phyloP scores from a whole-genome alignment of 2,329 filamentous ascomycete genomes.

The Sporothrix brasiliensis region DNA sequence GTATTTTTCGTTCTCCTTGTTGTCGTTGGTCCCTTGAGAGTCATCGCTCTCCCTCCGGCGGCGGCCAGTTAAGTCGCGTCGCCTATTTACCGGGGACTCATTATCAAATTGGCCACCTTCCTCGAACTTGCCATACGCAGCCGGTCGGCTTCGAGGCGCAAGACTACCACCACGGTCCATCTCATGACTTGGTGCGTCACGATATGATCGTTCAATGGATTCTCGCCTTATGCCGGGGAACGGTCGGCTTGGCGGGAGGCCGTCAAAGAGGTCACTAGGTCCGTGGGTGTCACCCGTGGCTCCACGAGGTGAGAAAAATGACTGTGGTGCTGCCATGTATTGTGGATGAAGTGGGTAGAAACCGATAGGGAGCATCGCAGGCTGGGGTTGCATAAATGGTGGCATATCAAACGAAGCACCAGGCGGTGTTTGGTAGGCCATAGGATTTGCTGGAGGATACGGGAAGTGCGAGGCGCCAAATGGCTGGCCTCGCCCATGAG shows the following conservation, averaged over 20 bases:
- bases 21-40: constrained; percentile 3
- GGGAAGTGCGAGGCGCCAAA: constrained; percentile 25
- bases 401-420: constrained; percentile 25
- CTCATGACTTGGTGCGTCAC: neutral
- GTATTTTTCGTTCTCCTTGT: constrained; percentile 9
- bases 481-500: constrained; percentile 17
- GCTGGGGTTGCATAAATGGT: constrained; percentile 20
- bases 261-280: constrained; percentile 9
- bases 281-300: neutral
- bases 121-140: neutral
- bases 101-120: neutral
- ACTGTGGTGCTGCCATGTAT: constrained; percentile 22
- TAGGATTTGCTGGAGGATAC: neutral
- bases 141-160: constrained; percentile 4
- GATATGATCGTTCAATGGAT: neutral
- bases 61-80: neutral
- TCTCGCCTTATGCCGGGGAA: neutral
- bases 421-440: neutral
- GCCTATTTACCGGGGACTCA: neutral
- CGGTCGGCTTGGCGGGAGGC: neutral
- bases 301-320: constrained; percentile 1
- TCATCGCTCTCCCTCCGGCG: neutral
- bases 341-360: constrained; percentile 27
- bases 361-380: constrained; percentile 28
- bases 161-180: neutral